Conservation (phyloP, 2,329 filamentous ascomycete genomes). For the Passalora sequoiae region DNA sequence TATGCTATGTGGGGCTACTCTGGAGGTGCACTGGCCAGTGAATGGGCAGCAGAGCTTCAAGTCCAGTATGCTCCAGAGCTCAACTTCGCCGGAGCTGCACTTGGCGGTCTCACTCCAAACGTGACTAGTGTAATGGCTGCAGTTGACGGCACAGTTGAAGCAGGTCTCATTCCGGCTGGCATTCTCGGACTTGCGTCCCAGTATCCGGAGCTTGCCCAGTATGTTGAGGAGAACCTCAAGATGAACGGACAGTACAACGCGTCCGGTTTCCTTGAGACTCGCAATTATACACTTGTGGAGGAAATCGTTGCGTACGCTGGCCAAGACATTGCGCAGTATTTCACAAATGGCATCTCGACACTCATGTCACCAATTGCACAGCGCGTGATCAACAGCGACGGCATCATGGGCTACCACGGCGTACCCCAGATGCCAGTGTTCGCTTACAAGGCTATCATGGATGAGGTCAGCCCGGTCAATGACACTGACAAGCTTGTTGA, state of each 20-base stretch:
- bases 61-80: constrained; percentile 51
- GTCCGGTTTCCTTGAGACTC: constrained; percentile 32
- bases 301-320: constrained; percentile 28
- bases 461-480: constrained; percentile 42
- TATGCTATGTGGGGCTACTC: constrained; percentile 51
- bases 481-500: constrained; percentile 44
- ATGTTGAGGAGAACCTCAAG: constrained; percentile 29
- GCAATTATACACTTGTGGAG: constrained; percentile 27
- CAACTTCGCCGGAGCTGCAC: constrained; percentile 44
- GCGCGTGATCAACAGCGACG: constrained; percentile 28
- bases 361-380: constrained; percentile 24
- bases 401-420: constrained; percentile 38
- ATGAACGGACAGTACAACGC: constrained; percentile 31
- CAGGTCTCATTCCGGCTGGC: constrained; percentile 33
- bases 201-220: constrained; percentile 30
- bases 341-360: constrained; percentile 34
- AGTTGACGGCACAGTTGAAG: constrained; percentile 29
- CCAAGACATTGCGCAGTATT: constrained; percentile 41
- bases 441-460: constrained; percentile 47
- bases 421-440: constrained; percentile 46
- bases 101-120: constrained; percentile 47
- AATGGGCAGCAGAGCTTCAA: constrained; percentile 51
- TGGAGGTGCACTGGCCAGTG: constrained; percentile 50
- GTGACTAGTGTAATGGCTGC: constrained; percentile 35
- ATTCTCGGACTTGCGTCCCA: constrained; percentile 35